phyloP scores from a whole-genome alignment of 1,284 basidiomycete species.

The Ceratobasidium sp. region DNA sequence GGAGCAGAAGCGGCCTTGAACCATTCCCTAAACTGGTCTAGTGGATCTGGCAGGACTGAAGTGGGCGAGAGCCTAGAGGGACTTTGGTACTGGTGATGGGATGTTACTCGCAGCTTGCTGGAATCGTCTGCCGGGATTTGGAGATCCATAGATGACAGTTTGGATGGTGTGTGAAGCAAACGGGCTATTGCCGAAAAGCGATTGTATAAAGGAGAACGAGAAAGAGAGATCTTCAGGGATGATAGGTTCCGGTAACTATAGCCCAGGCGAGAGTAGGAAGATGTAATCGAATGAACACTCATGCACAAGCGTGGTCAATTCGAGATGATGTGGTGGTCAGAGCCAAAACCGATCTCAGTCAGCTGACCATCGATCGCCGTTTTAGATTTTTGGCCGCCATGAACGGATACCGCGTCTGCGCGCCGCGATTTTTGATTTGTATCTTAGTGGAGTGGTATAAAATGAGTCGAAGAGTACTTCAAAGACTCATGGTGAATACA shows the following conservation, averaged over 20 bases:
- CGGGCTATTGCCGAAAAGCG: neutral
- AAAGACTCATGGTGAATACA: no score
- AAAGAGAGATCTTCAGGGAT: neutral
- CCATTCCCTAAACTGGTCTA: conserved; percentile 89
- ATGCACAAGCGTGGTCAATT: neutral
- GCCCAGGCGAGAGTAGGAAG: neutral
- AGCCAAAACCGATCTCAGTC: neutral
- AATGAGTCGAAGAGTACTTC: no score
- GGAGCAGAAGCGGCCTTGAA: conserved; percentile 72
- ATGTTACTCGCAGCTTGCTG: conserved; percentile 64
- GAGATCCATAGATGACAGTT: conserved; percentile 22
- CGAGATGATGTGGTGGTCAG: neutral
- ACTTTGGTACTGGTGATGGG: conserved; percentile 82
- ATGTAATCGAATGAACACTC: neutral
- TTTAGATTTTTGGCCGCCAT: no score
- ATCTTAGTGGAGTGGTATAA: no score
- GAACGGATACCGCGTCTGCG: no score
- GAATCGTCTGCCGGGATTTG: conserved; percentile 49
- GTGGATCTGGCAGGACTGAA: conserved; percentile 74
- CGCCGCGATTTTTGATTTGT: no score
- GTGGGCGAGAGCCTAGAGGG: conserved; percentile 71
- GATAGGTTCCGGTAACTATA: no score
- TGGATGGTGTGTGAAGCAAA: neutral
- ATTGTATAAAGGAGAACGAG: neutral
- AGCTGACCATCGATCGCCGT: conserved; percentile 10